Conservation (phyloP, 2,329 filamentous ascomycete species). For the Alternaria longipes region DNA sequence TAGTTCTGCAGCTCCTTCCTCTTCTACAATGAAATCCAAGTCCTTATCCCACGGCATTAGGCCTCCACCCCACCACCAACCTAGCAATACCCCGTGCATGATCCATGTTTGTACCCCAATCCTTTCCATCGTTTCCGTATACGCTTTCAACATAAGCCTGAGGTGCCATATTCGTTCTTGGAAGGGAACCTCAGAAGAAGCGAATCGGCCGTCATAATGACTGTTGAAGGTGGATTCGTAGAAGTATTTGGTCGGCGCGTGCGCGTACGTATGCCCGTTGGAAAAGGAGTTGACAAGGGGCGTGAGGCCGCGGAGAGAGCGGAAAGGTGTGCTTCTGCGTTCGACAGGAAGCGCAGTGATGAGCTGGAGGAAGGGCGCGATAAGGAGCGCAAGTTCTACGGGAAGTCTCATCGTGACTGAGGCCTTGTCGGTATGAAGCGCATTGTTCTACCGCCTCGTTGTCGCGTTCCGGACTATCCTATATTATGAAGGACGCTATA, state of each 20-base stretch:
- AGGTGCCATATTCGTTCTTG: slow-evolving; percentile 60
- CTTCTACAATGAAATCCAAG: slow-evolving; percentile 67
- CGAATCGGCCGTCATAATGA: slow-evolving; percentile 68
- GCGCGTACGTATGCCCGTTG: slow-evolving; percentile 17
- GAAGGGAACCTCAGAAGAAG: slow-evolving; percentile 55
- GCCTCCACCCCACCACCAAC: slow-evolving; percentile 71
- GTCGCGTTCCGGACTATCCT: not conserved
- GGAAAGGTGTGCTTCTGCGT: slow-evolving; percentile 16
- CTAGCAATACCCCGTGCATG: slow-evolving; percentile 68
- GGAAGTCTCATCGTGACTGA: slow-evolving; percentile 14
- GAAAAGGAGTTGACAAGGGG: slow-evolving; percentile 30
- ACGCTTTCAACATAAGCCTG: slow-evolving; percentile 63
- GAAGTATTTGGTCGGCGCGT: slow-evolving; percentile 43
- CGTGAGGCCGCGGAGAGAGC: slow-evolving; percentile 29
- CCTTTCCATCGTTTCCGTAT: slow-evolving; percentile 65
- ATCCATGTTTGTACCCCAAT: slow-evolving; percentile 69
- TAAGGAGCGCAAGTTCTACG: slow-evolving; percentile 1
- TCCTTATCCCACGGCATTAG: slow-evolving; percentile 71
- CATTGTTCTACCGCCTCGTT: slow-evolving; percentile 6
- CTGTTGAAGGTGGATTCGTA: slow-evolving; percentile 58
- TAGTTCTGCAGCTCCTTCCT: slow-evolving; percentile 64
- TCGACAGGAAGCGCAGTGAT: slow-evolving; percentile 16
- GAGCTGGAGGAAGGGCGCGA: not conserved
- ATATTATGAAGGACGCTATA: not conserved
- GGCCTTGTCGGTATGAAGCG: slow-evolving; percentile 9